phyloP scores from a whole-genome alignment of 176 grass and related monocot genomes.

The Phragmites australis region DNA sequence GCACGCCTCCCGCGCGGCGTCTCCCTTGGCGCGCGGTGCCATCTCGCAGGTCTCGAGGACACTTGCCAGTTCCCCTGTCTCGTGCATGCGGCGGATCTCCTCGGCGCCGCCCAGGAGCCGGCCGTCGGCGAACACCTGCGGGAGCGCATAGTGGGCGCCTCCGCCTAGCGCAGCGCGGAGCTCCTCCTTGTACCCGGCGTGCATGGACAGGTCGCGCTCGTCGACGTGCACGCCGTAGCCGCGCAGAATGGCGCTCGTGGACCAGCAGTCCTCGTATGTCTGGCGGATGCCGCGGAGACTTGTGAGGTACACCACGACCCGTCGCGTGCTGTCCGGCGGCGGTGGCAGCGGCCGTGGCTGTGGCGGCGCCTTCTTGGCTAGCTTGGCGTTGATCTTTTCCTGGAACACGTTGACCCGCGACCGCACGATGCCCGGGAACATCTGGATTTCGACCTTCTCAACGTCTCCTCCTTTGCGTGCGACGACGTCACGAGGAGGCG shows the following conservation, averaged over 20 bases:
- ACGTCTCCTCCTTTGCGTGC: background rate
- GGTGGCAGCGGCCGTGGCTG: background rate
- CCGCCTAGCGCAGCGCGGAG: slow-evolving; percentile 46
- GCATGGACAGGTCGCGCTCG: slow-evolving; percentile 87
- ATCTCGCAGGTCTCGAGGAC: slow-evolving; percentile 39
- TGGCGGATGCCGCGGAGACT: slow-evolving; percentile 81
- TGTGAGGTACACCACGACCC: slow-evolving; percentile 75
- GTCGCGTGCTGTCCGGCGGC: slow-evolving; percentile 52
- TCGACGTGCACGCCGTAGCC: slow-evolving; percentile 70
- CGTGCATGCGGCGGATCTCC: slow-evolving; percentile 68
- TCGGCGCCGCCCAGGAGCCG: slow-evolving; percentile 64
- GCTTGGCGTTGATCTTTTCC: slow-evolving; percentile 55
- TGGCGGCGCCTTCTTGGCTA: background rate
- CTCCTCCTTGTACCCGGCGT: slow-evolving; percentile 83
- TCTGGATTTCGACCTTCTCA: slow-evolving; percentile 38
- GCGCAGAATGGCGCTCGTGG: slow-evolving; percentile 50
- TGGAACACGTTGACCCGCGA: slow-evolving; percentile 61
- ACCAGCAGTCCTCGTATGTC: slow-evolving; percentile 78
- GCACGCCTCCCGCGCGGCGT: slow-evolving; percentile 11
- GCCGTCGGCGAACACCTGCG: slow-evolving; percentile 71
- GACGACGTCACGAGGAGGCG: background rate
- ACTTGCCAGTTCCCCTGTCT: slow-evolving; percentile 52
- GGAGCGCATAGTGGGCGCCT: slow-evolving; percentile 31
- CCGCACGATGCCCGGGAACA: slow-evolving; percentile 60
- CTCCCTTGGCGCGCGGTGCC: background rate